Evolutionary conservation across 306 rosid species (phyloP), one percentile per base, ranked within the genome.

Genomic region (Trichosanthes cucumerina): DNA sequence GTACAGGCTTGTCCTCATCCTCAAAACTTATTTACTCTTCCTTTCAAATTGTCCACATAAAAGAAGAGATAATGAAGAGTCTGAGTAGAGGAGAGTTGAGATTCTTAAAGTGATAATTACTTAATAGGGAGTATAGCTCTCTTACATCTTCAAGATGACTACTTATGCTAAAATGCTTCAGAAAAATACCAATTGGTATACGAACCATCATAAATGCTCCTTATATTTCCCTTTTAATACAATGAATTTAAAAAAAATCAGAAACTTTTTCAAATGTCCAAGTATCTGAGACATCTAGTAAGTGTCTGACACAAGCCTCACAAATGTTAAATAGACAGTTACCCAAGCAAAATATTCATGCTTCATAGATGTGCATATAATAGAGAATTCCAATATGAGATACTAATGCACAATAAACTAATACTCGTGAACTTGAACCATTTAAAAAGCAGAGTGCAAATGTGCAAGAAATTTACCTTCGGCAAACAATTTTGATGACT

Each of bases 401-500:
- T 4, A 47, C 58, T 26, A 26, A 72, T 44, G 24, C 76, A 26
- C 77, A 36, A 50, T 47, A 47, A 73, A 49, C 44, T 28, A 28
- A 26, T 44, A 26, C 6, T 26, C 14, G 8, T 15, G 43, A 50
- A 62, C 70, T 57, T 8, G 10, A 11, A 23, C 79, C 52, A 78
- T 43, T 41, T 11, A 12, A 43, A 70, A 72, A 56, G 43, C 54
- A 15, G 11, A 57, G 50, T 58, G 11, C 31, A 71, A 14, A 54
- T 70, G 6, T 39, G 58, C 63, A 82, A 71, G 49, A 82, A 78
- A 63, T 62, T 83, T 81, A 92, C 98, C 98, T 88, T 87, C 85
- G 69, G 80, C 90, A 60, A 82, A 39, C 82, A 94, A 52, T 83
- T 88, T 92, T 76, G 87, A 73, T 50, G 86, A 88, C 86, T 82